Base-by-base conservation (phyloP, 2,329 filamentous ascomycete species). In the Clonostachys rhizophaga region DNA sequence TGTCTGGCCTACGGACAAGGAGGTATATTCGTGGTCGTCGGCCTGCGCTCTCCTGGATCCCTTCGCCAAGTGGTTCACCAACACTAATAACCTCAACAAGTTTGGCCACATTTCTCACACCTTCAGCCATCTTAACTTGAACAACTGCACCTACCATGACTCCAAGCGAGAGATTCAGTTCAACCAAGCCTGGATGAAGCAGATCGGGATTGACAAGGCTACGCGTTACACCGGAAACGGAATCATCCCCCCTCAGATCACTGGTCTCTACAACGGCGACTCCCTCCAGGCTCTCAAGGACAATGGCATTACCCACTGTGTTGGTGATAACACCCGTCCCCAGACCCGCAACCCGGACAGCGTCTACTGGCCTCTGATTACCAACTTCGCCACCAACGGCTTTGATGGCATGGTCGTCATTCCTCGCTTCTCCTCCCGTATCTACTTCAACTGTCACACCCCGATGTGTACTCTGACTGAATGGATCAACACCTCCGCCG, bases 371-470 rank as follows among this genome's bases (percentile, higher is more conserved):
- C 76, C 79, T 1, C 68, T 78, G 35, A 78, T 73, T 43, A 78
- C 72, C 43, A 81, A 66, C 5, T 67, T 72, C 1, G 68, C 61
- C 1, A 56, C 52, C 11, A 79, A 84, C 53, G 80, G 80, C 1
- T 79, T 74, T 52, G 73, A 63, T 40, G 80, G 81, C 2, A 66
- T 82, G 37, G 71, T 71, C 49, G 69, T 84, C 44, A 75, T 80
- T 56, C 79, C 78, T 6, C 76, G 81, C 42, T 84, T 75, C 74
- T 75, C 80, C 1, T 79, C 78, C 4, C 74, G 76, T 40, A 83
- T 84, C 50, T 84, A 83, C 66, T 84, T 79, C 69, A 83, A 84
- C 64, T 84, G 81, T 58, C 74, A 81, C 55, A 71, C 71, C 13
- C 69, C 77, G 3, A 66, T 62, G 18, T 84, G 81, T 58, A 83